Base-by-base conservation (phyloP, 331 rosid genomes). In the Telfairia occidentalis region DNA sequence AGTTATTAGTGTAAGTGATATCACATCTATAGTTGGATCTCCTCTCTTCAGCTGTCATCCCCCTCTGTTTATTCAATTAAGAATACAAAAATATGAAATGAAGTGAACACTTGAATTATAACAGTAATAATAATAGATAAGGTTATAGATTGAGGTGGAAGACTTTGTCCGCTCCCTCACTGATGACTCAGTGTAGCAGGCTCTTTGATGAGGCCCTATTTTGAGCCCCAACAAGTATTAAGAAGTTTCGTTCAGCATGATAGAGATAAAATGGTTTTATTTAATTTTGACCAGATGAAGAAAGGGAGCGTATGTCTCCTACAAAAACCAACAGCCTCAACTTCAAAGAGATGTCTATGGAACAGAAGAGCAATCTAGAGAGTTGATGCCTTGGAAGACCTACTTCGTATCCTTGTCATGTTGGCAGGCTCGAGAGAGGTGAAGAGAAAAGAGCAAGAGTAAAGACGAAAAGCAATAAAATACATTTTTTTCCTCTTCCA, bases 1-100 rank as follows among this genome's bases (percentile, higher is more conserved):
- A 91, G 81, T 94, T 94, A 78, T 94, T 94, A 55, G 98, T 91
- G 81, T 94, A 94, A 34, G 96, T 91, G 78, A 91, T 89, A 81
- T 94, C 98, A 74, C 97, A 89, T 69, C 86, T 72, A 79, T 94
- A 94, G 86, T 91, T 91, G 79, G 75, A 78, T 78, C 92, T 87
- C 77, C 97, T 83, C 83, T 88, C 82, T 78, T 86, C 81, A 9
- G 96, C 75, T 76, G 73, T 60, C 95, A 94, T 88, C 70, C 95
- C 97, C 79, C 89, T 88, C 98, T 94, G 85, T 13, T 38, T 78
- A 76, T 74, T 63, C 57, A 84, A 84, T 72, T 73, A 85, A 65
- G 58, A 19, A 77, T 29, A 35, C 29, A 59, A 77, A 50, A 18
- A 77, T 12, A 34, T 18, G 50, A 81, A 60, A 79, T 28, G 53